Conservation (phyloP, 2,329 filamentous ascomycete species). For the Epichloe coenophiala region DNA sequence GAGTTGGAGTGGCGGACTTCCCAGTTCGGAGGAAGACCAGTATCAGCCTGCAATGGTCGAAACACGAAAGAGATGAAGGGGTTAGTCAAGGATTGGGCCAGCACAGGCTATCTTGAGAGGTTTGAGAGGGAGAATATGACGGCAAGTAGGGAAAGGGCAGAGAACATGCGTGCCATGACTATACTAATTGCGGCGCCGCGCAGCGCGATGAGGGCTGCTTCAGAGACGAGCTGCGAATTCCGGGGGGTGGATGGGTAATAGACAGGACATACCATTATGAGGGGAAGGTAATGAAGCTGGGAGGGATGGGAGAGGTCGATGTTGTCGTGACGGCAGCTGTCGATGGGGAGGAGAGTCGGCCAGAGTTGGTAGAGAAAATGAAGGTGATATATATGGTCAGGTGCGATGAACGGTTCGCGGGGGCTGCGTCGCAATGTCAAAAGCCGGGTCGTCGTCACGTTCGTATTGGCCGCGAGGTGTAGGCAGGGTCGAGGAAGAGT, state of each 20-base stretch:
- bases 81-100: not conserved
- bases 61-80: not conserved
- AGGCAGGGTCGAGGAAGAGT: not conserved
- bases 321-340: slow-evolving; percentile 1
- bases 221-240: slow-evolving; percentile 3
- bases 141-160: not conserved
- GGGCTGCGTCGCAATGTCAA: not conserved
- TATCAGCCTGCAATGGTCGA: slow-evolving; percentile 41
- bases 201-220: slow-evolving; percentile 3
- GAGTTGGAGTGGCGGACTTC: slow-evolving; percentile 97
- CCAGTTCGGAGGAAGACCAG: slow-evolving; percentile 76
- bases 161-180: slow-evolving; percentile 5
- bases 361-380: not conserved
- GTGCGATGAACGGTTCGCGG: not conserved
- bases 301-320: not conserved
- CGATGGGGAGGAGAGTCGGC: not conserved
- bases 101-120: not conserved
- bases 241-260: not conserved
- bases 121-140: not conserved
- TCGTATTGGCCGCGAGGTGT: not conserved
- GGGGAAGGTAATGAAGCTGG: not conserved
- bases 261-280: slow-evolving; percentile 7
- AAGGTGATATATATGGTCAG: slow-evolving; percentile 1
- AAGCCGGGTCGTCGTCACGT: not conserved
- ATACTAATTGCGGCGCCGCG: slow-evolving; percentile 5